Base-by-base conservation (phyloP, 768 basidiomycete species). In the Calocera cornea region DNA sequence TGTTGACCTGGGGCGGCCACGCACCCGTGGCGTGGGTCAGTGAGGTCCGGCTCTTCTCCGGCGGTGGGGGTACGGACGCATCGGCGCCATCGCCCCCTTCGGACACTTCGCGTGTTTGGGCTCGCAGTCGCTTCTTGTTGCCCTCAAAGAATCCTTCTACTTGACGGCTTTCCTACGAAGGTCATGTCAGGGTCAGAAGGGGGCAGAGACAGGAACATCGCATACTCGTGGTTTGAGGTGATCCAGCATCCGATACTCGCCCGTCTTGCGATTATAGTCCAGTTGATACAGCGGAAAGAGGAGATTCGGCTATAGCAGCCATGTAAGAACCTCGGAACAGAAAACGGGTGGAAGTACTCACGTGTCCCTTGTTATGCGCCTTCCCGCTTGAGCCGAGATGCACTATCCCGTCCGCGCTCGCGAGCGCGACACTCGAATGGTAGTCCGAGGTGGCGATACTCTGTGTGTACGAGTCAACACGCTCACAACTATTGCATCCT, bases 221-320 rank as follows among this genome's bases (percentile, higher is more conserved):
- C 67, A 44, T 38, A 79, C 93, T 77, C 86, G 84, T 1, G 94
- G 91, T 7, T 88, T 75, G 71, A 95, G 86, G 27, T 84, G 83
- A 68, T 98, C 95, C n/a, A 94, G 77, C 87, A 97, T 92, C 27
- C 95, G 81, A 74, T 84, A 93, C 68, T 90, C 85, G 24, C 84
- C 84, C 0, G 83, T 84, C 7, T 81, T 83, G 41, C 88, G 85
- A 71, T 86, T 92, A 72, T 90, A 92, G 76, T 98, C 95, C 65
- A 98, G 81, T 73, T 90, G 89, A 72, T 85, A 97, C 19, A 95
- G 81, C 75, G 85, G 87, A 74, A 90, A 87, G 17, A 86, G 80
- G 69, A 92, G 85, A 72, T 89, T 87, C 0, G 89, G 87, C 88
- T 91, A 69, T 5, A 64, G 40, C 44, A 36, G 47, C 14, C 17